Evolutionary conservation across 805 yeast species (phyloP).

Genomic region (Cephaloascus albidus): DNA sequence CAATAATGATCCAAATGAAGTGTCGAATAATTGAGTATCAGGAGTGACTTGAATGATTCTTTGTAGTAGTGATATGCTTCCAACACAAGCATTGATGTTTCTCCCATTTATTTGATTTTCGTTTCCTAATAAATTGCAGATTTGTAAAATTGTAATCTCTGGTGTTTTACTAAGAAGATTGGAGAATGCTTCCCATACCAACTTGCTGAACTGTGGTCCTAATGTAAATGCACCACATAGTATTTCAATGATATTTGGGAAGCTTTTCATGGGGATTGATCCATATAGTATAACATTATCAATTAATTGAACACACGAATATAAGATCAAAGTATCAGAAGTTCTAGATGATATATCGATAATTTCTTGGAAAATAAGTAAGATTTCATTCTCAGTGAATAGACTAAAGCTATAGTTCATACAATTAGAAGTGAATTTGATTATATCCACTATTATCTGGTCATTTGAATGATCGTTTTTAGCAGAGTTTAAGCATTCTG

Average conservation of each 20-base stretch:
- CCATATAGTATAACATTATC: constrained; percentile 37
- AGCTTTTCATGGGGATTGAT: constrained; percentile 28
- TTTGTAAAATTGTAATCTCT: constrained; percentile 15
- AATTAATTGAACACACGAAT: constrained; percentile 29
- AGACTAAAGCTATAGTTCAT: constrained; percentile 37
- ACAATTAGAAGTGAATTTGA: constrained; percentile 31
- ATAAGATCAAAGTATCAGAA: constrained; percentile 22
- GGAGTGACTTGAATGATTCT: constrained; percentile 15
- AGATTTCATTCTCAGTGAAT: constrained; percentile 29
- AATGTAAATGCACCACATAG: constrained; percentile 34
- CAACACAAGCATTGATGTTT: constrained; percentile 22
- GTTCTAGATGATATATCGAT: constrained; percentile 30
- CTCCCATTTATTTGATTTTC: constrained; percentile 6
- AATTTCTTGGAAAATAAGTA: constrained; percentile 19
- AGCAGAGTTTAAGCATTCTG: background rate
- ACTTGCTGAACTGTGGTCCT: constrained; percentile 21
- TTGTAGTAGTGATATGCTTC: constrained; percentile 28
- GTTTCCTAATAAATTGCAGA: constrained; percentile 17
- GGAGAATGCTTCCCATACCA: constrained; percentile 27
- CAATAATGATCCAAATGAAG: constrained; percentile 20
- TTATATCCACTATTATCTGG: constrained; percentile 10
- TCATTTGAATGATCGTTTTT: background rate
- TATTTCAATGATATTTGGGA: constrained; percentile 28
- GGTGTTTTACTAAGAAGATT: constrained; percentile 27
- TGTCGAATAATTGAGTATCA: constrained; percentile 12